Percentiles rank a stretch among this genome's conserved stretches.
Conservation (phyloP, 257 asterid species). For the Rubia yunnanensis region DNA sequence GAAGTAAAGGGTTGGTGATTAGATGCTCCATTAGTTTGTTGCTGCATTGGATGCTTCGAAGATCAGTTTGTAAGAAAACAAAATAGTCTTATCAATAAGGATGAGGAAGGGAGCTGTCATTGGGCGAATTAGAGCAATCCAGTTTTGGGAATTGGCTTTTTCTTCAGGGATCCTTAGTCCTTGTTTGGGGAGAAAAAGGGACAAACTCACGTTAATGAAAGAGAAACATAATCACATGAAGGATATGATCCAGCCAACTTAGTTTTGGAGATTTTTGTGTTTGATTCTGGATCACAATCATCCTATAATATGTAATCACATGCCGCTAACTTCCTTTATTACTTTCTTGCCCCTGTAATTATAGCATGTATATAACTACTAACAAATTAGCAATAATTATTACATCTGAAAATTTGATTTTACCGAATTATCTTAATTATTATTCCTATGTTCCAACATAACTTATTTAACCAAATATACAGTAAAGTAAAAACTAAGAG, state of each 20-base stretch:
- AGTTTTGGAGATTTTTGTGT: not conserved
- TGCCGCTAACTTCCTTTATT: no score
- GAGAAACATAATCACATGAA: conserved; percentile 13
- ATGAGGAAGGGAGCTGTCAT: not conserved
- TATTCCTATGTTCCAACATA: no score
- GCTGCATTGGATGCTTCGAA: conserved; percentile 12
- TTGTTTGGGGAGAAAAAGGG: conserved; percentile 3
- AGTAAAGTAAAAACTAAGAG: no score
- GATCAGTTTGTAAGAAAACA: not conserved
- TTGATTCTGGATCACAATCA: not conserved
- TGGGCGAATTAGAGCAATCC: not conserved
- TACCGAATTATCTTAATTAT: no score
- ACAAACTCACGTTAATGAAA: not conserved
- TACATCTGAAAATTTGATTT: no score
- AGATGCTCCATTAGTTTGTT: conserved; percentile 1
- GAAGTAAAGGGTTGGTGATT: not conserved
- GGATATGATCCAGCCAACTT: conserved; percentile 10
- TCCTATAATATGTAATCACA: no score
- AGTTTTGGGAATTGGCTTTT: not conserved
- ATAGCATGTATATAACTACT: no score
- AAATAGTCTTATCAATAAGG: not conserved
- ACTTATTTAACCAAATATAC: no score
- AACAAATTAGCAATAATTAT: no score
- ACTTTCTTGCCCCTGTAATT: no score
- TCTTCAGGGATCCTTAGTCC: not conserved